Evolutionary conservation across 768 basidiomycete species (phyloP).

Genomic region (Sporobolomyces roseus): DNA sequence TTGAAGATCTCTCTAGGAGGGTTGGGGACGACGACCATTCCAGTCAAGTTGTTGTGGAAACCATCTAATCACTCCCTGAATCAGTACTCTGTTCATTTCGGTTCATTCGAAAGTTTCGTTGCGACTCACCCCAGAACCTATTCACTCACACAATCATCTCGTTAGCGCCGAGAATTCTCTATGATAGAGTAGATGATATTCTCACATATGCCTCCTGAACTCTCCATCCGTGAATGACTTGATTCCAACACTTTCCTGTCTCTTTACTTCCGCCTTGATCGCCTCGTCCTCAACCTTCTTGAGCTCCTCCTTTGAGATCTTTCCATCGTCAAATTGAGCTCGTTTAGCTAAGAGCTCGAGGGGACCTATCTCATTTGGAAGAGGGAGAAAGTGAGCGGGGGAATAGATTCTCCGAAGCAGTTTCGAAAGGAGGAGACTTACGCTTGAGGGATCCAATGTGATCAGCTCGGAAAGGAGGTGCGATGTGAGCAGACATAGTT

Average conservation of each 20-base stretch:
- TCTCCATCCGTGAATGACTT: constrained; percentile 44
- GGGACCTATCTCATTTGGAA: constrained; percentile 27
- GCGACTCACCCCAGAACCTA: constrained; percentile 8
- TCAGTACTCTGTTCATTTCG: too few relatives aligned
- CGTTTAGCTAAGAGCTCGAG: constrained; percentile 40
- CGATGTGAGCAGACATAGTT: background rate
- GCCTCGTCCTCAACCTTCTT: constrained; percentile 42
- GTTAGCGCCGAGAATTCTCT: background rate
- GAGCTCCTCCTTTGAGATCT: constrained; percentile 38
- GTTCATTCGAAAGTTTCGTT: too few relatives aligned
- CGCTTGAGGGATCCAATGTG: constrained; percentile 45
- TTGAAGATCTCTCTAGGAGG: constrained; percentile 38
- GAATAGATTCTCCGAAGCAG: background rate
- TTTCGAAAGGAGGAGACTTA: background rate
- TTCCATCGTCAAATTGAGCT: constrained; percentile 35
- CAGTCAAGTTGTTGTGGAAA: constrained; percentile 64
- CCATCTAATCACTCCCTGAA: constrained; percentile 52
- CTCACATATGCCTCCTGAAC: constrained; percentile 37
- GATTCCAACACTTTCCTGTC: constrained; percentile 34
- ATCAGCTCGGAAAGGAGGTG: constrained; percentile 44
- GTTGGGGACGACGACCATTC: constrained; percentile 52
- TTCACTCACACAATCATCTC: background rate
- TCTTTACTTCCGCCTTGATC: constrained; percentile 37
- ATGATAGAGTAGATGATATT: constrained; percentile 29
- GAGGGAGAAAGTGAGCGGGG: background rate